Percentiles rank a stretch among this genome's conserved stretches.
Conservation (phyloP, 2,329 filamentous ascomycete genomes). For the Fusarium humuli region DNA sequence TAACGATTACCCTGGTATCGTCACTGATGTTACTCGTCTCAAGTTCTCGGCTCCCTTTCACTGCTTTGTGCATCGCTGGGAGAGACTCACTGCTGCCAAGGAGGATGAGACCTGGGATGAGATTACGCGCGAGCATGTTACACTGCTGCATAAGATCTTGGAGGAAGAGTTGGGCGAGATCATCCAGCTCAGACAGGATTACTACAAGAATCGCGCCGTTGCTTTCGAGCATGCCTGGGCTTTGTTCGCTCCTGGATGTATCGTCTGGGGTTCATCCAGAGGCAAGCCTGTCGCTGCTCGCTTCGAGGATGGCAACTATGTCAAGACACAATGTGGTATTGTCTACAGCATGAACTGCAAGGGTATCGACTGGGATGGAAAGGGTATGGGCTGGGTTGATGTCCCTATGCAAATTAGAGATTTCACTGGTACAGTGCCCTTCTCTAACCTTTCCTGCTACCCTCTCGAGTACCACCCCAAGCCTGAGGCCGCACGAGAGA, state of each 20-base stretch:
- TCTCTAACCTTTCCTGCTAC: conserved; percentile 57
- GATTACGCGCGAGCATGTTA: conserved; percentile 58
- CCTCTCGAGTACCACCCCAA: conserved; percentile 59
- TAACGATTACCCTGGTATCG: conserved; percentile 69
- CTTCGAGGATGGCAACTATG: conserved; percentile 54
- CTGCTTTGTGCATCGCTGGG: conserved; percentile 75
- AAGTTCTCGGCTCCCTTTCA: conserved; percentile 71
- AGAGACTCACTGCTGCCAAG: conserved; percentile 56
- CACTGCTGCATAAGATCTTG: conserved; percentile 60
- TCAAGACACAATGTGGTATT: conserved; percentile 53
- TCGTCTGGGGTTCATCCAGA: conserved; percentile 54
- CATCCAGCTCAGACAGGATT: conserved; percentile 63
- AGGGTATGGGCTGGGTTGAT: conserved; percentile 57
- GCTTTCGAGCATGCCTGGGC: conserved; percentile 65
- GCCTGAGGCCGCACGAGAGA: conserved; percentile 49
- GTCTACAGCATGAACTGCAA: conserved; percentile 55
- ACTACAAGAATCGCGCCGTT: conserved; percentile 64
- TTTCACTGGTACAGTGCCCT: conserved; percentile 59
- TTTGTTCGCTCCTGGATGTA: conserved; percentile 62
- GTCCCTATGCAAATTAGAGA: conserved; percentile 52
- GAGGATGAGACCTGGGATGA: conserved; percentile 56
- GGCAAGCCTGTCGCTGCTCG: conserved; percentile 55
- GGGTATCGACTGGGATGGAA: conserved; percentile 62
- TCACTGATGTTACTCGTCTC: conserved; percentile 68
- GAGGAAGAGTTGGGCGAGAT: conserved; percentile 63